A percentile compares a stretch with the other conserved stretches of the same genome.
phyloP scores from a whole-genome alignment of 2,329 filamentous ascomycete species.

The Pseudonectria buxi region DNA sequence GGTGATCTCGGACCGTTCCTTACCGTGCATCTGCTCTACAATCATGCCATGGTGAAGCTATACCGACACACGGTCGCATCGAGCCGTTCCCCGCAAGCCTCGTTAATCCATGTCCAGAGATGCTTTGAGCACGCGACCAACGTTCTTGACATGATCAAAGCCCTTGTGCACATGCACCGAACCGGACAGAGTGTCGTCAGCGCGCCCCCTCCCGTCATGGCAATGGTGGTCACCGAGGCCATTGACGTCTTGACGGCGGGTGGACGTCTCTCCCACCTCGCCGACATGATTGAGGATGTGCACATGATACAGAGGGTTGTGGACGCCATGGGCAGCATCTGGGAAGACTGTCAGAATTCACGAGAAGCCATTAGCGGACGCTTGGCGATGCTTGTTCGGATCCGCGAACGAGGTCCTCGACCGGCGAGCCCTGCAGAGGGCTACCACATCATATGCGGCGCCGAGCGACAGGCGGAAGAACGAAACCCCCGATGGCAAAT shows the following conservation, averaged over 20 bases:
- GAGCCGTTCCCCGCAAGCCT: conserved; percentile 32
- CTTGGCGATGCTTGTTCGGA: conserved; percentile 26
- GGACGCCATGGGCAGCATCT: conserved; percentile 49
- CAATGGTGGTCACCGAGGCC: conserved; percentile 55
- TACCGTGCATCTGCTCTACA: conserved; percentile 60
- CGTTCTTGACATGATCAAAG: conserved; percentile 42
- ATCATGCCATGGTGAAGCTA: conserved; percentile 56
- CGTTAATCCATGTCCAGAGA: conserved; percentile 39
- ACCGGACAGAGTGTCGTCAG: conserved; percentile 24
- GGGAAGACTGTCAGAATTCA: conserved; percentile 51
- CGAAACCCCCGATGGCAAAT: conserved; percentile 29
- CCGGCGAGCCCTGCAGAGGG: conserved; percentile 22
- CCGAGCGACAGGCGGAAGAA: conserved; percentile 21
- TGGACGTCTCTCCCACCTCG: conserved; percentile 44
- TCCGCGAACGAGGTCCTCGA: conserved; percentile 27
- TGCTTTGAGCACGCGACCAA: conserved; percentile 46
- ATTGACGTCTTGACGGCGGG: conserved; percentile 60
- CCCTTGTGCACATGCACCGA: conserved; percentile 31
- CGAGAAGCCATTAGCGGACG: conserved; percentile 39
- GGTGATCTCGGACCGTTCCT: conserved; percentile 52
- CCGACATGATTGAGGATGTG: conserved; percentile 47
- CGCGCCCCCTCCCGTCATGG: conserved; percentile 54
- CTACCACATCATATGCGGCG: conserved; percentile 23
- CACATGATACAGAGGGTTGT: conserved; percentile 46
- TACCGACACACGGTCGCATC: conserved; percentile 50